Percentiles rank a stretch among this genome's conserved stretches.
phyloP scores from a whole-genome alignment of 1,284 basidiomycete genomes.

The Ceratobasidium sp. region DNA sequence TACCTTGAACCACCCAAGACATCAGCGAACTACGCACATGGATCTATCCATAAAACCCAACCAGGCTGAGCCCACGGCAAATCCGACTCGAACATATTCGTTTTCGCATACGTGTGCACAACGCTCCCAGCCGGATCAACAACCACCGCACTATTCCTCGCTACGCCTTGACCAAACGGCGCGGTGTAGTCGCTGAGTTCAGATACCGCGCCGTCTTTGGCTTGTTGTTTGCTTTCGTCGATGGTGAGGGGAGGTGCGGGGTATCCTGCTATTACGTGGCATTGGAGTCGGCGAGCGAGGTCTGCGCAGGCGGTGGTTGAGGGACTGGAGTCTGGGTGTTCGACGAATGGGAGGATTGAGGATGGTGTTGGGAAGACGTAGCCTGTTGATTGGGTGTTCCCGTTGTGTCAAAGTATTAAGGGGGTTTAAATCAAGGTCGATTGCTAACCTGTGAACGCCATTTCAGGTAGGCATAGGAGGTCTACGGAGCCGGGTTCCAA shows the following conservation, averaged over 20 bases:
- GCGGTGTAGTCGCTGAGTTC: conserved; percentile 50
- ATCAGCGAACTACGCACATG: conserved; percentile 7
- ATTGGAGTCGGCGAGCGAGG: conserved; percentile 71
- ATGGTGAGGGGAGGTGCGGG: conserved; percentile 65
- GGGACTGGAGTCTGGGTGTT: conserved; percentile 75
- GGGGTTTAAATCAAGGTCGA: no score
- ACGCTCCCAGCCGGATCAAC: conserved; percentile 75
- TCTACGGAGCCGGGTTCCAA: conserved; percentile 78
- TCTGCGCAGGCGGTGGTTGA: conserved; percentile 78
- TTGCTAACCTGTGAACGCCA: conserved; percentile 85
- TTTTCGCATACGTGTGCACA: conserved; percentile 84
- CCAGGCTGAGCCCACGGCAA: conserved; percentile 87
- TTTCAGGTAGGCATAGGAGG: conserved; percentile 91
- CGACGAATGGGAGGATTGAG: conserved; percentile 81
- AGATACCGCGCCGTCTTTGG: conserved; percentile 56
- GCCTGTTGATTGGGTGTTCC: no score
- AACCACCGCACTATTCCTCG: conserved; percentile 86
- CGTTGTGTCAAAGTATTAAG: no score
- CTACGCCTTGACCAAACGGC: conserved; percentile 51
- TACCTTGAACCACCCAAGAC: conserved; percentile 61
- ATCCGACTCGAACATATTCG: conserved; percentile 87
- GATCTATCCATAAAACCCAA: conserved; percentile 55
- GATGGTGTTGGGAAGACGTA: conserved; percentile 82
- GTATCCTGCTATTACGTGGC: conserved; percentile 86
- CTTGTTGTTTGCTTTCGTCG: conserved; percentile 48